phyloP scores from a whole-genome alignment of 2,329 filamentous ascomycete species.

The Colletotrichum noveboracense region DNA sequence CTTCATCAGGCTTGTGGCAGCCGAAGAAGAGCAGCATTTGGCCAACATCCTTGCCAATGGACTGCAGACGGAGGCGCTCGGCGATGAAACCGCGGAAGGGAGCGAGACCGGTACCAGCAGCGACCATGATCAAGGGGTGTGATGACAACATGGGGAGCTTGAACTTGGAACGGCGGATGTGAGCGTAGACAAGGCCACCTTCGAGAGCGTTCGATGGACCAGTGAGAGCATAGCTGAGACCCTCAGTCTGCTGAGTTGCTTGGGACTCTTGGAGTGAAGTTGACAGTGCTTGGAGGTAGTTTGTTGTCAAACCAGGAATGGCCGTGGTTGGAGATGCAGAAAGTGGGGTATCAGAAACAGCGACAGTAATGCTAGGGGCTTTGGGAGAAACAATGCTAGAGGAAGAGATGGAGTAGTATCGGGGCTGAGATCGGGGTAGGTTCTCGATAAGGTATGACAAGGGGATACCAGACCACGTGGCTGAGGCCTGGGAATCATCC shows the following conservation, averaged over 20 bases:
- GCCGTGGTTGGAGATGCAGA: conserved; percentile 30
- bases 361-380: conserved; percentile 1
- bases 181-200: conserved; percentile 35
- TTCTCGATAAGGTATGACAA: conserved; percentile 61
- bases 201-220: conserved; percentile 18
- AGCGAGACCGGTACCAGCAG: conserved; percentile 54
- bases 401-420: conserved; percentile 68
- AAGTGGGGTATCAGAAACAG: conserved; percentile 23
- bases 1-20: conserved; percentile 37
- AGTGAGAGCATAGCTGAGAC: conserved; percentile 1
- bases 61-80: conserved; percentile 47
- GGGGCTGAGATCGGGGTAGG: conserved; percentile 60
- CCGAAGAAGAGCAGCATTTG: conserved; percentile 46
- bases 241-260: background rate
- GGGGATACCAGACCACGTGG: conserved; percentile 27
- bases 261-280: background rate
- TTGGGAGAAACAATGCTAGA: conserved; percentile 41
- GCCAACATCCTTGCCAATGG: conserved; percentile 34
- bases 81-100: conserved; percentile 39
- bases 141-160: conserved; percentile 42
- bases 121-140: conserved; percentile 55
- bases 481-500: background rate
- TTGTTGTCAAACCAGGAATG: conserved; percentile 27
- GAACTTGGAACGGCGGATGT: conserved; percentile 38
- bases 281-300: conserved; percentile 28